Evolutionary conservation across 768 basidiomycete genomes (phyloP), one percentile per base, ranked within the genome.

Genomic region (Tricholoma bakamatsutake): DNA sequence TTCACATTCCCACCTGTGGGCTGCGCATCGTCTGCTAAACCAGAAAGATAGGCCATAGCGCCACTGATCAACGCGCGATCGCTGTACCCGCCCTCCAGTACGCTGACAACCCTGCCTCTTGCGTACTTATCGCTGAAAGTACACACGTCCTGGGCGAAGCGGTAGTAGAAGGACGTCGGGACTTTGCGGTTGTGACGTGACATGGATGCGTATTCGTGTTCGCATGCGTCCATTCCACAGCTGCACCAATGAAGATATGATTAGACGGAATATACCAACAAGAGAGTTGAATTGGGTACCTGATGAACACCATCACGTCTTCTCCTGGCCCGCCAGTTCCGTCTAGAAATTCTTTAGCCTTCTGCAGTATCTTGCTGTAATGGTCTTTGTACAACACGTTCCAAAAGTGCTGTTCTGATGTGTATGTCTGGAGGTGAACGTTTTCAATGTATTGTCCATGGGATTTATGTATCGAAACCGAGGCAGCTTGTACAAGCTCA

Each of bases 81-180:
- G 62, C 90, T 91, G 64, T 98, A 98, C 1, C 95, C 96, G 1
- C 96, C 96, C 71, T 99, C 96, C 1, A 99, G 81, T 0, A 98
- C 90, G 61, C 91, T 93, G 37, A 98, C 77, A 5, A 96, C 62
- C 40, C 84, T 79, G 0, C 93, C 92, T 1, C 68, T 63, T 0
- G 90, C 83, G 59, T 84, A 84, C 45, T 67, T 60, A 27, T 87
- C 79, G 6, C 88, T 85, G 54, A 99, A 80, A 0, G 62, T 66
- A 52, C 80, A 75, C 0, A 83, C 81, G 61, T 96, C 93, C 4
- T 71, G 76, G 0, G 93, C 84, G 63, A 98, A 96, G 9, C 82
- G 86, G 62, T 87, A 73, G 68, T 89, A 98, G 69, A 97, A 97
- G 0, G 84, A 83, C 0, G 84, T 77, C 0, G 95, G 95, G 0